Percentiles rank a stretch among this genome's conserved stretches.
phyloP scores from a whole-genome alignment of 495 filamentous ascomycete genomes.

The Talaromyces nanjingensis region DNA sequence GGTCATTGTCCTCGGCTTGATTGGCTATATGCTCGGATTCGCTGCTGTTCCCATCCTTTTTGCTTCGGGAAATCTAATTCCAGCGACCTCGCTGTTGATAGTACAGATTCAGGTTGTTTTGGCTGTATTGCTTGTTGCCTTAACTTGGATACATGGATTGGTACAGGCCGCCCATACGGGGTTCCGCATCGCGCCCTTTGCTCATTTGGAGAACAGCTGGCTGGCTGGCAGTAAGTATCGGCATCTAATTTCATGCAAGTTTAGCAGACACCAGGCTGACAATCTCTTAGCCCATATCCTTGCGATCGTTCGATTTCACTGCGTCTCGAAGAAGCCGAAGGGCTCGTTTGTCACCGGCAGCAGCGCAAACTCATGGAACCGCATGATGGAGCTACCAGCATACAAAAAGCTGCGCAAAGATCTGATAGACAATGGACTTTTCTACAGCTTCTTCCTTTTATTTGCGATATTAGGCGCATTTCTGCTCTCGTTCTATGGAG shows the following conservation, averaged over 20 bases:
- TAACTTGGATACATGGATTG: slow-evolving; percentile 23
- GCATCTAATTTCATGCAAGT: slow-evolving; percentile 11
- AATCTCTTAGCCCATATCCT: slow-evolving; percentile 19
- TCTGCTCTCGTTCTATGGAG: background rate
- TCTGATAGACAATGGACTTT: slow-evolving; percentile 18
- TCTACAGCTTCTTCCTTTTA: slow-evolving; percentile 16
- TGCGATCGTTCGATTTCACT: slow-evolving; percentile 22
- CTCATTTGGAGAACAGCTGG: slow-evolving; percentile 31
- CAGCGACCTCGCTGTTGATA: slow-evolving; percentile 2
- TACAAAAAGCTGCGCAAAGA: slow-evolving; percentile 15
- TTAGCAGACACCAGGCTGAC: background rate
- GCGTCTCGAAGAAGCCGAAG: slow-evolving; percentile 24
- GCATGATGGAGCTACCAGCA: slow-evolving; percentile 1
- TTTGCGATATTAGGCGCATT: slow-evolving; percentile 13
- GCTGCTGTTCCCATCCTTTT: slow-evolving; percentile 18
- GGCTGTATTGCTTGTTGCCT: slow-evolving; percentile 11
- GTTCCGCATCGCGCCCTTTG: slow-evolving; percentile 19
- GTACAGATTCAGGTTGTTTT: slow-evolving; percentile 16
- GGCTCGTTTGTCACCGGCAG: slow-evolving; percentile 35
- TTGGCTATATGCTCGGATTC: slow-evolving; percentile 17
- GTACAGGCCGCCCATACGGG: slow-evolving; percentile 17
- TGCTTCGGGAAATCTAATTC: slow-evolving; percentile 14
- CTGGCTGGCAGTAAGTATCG: slow-evolving; percentile 12
- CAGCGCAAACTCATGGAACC: slow-evolving; percentile 24
- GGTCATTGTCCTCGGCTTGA: slow-evolving; percentile 18